Evolutionary conservation across 2,329 filamentous ascomycete species (phyloP).

Genomic region (Penicillium sp.): DNA sequence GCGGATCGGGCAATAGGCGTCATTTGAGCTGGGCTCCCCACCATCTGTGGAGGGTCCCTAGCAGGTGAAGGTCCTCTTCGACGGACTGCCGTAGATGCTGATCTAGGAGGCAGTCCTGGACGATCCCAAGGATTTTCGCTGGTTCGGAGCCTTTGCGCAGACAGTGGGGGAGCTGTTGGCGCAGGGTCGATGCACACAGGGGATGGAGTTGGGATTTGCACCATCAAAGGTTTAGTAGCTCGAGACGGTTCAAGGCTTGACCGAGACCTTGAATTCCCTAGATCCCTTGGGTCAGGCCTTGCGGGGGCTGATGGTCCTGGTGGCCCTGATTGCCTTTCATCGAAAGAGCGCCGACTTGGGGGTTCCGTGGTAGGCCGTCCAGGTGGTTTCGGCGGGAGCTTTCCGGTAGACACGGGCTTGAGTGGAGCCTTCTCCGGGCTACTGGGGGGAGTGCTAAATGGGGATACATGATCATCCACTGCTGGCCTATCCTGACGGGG

Average conservation of each 20-base stretch:
- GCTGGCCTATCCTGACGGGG: conserved; percentile 32
- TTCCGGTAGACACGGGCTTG: conserved; percentile 25
- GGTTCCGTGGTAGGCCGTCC: conserved; percentile 33
- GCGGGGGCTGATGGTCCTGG: conserved; percentile 22
- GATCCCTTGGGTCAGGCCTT: conserved; percentile 35
- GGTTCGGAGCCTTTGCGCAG: conserved; percentile 45
- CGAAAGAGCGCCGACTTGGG: conserved; percentile 33
- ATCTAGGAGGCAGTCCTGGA: conserved; percentile 54
- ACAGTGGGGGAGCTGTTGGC: conserved; percentile 38
- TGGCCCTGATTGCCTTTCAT: conserved; percentile 33
- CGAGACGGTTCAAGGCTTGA: conserved; percentile 34
- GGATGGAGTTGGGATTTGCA: conserved; percentile 37
- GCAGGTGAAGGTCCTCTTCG: conserved; percentile 31
- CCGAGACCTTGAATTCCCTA: conserved; percentile 35
- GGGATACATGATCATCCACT: conserved; percentile 63
- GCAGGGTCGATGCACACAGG: conserved; percentile 24
- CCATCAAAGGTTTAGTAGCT: conserved; percentile 37
- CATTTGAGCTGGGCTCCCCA: conserved; percentile 19
- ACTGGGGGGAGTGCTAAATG: conserved; percentile 83
- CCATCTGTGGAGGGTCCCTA: conserved; percentile 20
- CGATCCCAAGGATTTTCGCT: conserved; percentile 48
- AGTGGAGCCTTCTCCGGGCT: conserved; percentile 65
- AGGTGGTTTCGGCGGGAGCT: conserved; percentile 22
- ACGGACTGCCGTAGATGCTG: conserved; percentile 25
- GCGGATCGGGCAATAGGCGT: conserved; percentile 21